Evolutionary conservation across 164 flowering plant species (phyloP).

Genomic region (Chimonanthus salicifolius): DNA sequence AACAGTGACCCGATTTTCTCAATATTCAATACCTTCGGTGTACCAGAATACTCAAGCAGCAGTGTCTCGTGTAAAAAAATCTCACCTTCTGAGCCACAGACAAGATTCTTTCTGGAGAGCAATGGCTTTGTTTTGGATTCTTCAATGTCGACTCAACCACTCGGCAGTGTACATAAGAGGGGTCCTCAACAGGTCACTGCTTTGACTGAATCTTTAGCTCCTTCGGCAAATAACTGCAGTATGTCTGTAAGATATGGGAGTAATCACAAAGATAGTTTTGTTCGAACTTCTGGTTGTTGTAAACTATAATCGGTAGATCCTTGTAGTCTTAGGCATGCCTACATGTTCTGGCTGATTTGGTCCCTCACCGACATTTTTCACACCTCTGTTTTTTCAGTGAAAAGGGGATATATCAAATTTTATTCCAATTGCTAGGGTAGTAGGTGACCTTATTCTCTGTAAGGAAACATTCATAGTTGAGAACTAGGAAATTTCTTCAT

Average conservation of each 20-base stretch:
- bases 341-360: slow-evolving; percentile 11
- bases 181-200: slow-evolving; percentile 19
- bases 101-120: slow-evolving; percentile 39
- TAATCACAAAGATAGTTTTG: slow-evolving; percentile 21
- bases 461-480: background rate
- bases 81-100: slow-evolving; percentile 29
- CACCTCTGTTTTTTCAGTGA: slow-evolving; percentile 17
- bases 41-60: slow-evolving; percentile 32
- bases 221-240: slow-evolving; percentile 17
- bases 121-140: slow-evolving; percentile 40
- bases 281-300: slow-evolving; percentile 27
- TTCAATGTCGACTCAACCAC: slow-evolving; percentile 21
- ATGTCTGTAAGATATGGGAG: slow-evolving; percentile 34
- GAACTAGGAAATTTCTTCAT: background rate
- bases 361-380: slow-evolving; percentile 9
- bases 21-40: slow-evolving; percentile 36
- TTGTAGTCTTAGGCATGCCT: slow-evolving; percentile 13
- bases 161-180: slow-evolving; percentile 19
- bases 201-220: slow-evolving; percentile 14
- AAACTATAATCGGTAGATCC: slow-evolving; percentile 16
- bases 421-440: slow-evolving; percentile 4
- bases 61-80: slow-evolving; percentile 44
- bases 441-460: background rate
- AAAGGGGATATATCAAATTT: slow-evolving; percentile 7
- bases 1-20: slow-evolving; percentile 46